Conservation (phyloP, 116 monocot species). For the Dioscorea cayenensis region DNA sequence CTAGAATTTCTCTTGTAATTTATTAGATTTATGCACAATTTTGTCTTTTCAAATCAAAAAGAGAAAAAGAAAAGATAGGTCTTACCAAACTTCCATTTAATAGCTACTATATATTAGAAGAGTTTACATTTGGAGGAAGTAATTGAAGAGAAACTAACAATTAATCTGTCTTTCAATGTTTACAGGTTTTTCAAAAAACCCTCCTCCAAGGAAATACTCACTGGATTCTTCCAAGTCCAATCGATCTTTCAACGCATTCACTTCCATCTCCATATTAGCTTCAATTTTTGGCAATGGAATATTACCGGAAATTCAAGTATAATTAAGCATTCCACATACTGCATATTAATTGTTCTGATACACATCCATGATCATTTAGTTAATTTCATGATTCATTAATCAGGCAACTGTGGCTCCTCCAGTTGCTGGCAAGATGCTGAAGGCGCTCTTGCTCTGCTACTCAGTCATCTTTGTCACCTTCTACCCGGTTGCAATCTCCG, state of each 20-base stretch:
- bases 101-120: too few relatives aligned
- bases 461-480: slow-evolving; percentile 52
- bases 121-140: too few relatives aligned
- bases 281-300: slow-evolving; percentile 74
- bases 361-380: not conserved
- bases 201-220: slow-evolving; percentile 54
- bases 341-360: not conserved
- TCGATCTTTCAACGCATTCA: slow-evolving; percentile 51
- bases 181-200: slow-evolving; percentile 39
- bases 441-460: slow-evolving; percentile 68
- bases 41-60: too few relatives aligned
- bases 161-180: too few relatives aligned
- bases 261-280: slow-evolving; percentile 71
- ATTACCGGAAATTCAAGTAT: slow-evolving; percentile 80
- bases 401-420: slow-evolving; percentile 90
- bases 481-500: slow-evolving; percentile 51
- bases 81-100: too few relatives aligned
- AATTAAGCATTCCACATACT: not conserved
- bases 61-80: too few relatives aligned
- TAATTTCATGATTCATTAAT: not conserved
- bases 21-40: too few relatives aligned
- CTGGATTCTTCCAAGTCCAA: slow-evolving; percentile 42
- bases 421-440: slow-evolving; percentile 71
- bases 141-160: too few relatives aligned
- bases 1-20: too few relatives aligned